Evolutionary conservation across 345 rosid species (phyloP).

Genomic region (Citrus sp.): DNA sequence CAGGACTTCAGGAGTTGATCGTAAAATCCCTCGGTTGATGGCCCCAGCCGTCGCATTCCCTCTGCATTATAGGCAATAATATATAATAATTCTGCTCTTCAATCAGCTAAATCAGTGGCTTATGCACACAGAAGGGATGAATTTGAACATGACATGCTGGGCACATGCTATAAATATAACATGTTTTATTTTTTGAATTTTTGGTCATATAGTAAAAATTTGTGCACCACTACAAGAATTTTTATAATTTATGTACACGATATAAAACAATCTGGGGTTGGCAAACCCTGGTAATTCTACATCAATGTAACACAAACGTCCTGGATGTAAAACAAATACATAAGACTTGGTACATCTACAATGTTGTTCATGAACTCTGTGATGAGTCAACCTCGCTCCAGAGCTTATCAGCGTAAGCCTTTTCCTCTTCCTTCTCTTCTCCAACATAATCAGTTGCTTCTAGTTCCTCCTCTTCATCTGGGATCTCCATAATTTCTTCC

Average conservation of each 20-base stretch:
- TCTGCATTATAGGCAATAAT: not conserved
- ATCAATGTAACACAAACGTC: not conserved
- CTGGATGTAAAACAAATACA: not conserved
- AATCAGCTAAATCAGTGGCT: no score
- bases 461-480: conserved; percentile 53
- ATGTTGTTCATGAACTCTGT: conserved; percentile 36
- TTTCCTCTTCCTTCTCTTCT: conserved; percentile 78
- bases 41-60: conserved; percentile 21
- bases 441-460: conserved; percentile 34
- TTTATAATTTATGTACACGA: not conserved
- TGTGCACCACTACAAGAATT: not conserved
- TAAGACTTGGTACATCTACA: not conserved
- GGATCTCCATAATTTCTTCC: conserved; percentile 46
- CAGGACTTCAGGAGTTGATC: conserved; percentile 28
- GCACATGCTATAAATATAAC: not conserved
- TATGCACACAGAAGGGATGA: not conserved
- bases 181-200: not conserved
- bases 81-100: not conserved
- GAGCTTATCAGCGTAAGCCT: conserved; percentile 59
- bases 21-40: conserved; percentile 20
- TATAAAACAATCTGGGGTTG: not conserved
- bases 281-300: not conserved
- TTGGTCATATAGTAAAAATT: not conserved
- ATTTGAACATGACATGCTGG: not conserved
- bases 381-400: conserved; percentile 75